These are phyloP conservation scores for Scorias spongiosa DNA, from an alignment of 2,329 filamentous ascomycete genomes.

Conservation along the genomic window DNA sequence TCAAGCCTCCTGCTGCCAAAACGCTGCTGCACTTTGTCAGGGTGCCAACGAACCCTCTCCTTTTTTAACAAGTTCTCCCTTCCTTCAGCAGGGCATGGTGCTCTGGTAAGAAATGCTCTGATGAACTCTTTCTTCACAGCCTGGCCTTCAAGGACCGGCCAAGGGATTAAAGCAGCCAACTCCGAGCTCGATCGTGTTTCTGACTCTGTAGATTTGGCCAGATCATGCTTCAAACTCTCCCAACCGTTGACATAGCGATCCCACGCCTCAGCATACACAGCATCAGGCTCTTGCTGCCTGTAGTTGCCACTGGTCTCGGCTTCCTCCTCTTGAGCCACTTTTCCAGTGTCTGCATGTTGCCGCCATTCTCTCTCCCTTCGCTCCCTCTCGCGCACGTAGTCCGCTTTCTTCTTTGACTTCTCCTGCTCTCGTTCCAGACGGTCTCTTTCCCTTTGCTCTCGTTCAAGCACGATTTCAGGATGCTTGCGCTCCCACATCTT, in stretches of 20 bases:
- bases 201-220: conserved; percentile 6
- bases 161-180: conserved; percentile 36
- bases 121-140: conserved; percentile 45
- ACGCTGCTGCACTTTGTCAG: conserved; percentile 89
- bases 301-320: conserved; percentile 23
- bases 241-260: conserved; percentile 14
- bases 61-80: conserved; percentile 47
- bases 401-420: conserved; percentile 16
- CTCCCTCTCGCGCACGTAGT: conserved; percentile 27
- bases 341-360: conserved; percentile 12
- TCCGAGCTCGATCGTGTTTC: conserved; percentile 17
- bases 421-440: conserved; percentile 31
- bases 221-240: conserved; percentile 16
- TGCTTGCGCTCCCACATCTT: conserved; percentile 96
- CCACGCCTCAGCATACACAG: conserved; percentile 16
- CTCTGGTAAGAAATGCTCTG: conserved; percentile 52
- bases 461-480: conserved; percentile 66
- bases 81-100: conserved; percentile 19
- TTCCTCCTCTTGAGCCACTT: conserved; percentile 34
- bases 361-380: conserved; percentile 19
- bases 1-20: conserved; percentile 56
- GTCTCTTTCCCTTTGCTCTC: conserved; percentile 44
- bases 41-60: conserved; percentile 89
- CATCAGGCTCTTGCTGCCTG: conserved; percentile 3
- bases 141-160: conserved; percentile 55